phyloP scores from a whole-genome alignment of 2,329 filamentous ascomycete species.

The Phaeosphaeriaceae sp. region DNA sequence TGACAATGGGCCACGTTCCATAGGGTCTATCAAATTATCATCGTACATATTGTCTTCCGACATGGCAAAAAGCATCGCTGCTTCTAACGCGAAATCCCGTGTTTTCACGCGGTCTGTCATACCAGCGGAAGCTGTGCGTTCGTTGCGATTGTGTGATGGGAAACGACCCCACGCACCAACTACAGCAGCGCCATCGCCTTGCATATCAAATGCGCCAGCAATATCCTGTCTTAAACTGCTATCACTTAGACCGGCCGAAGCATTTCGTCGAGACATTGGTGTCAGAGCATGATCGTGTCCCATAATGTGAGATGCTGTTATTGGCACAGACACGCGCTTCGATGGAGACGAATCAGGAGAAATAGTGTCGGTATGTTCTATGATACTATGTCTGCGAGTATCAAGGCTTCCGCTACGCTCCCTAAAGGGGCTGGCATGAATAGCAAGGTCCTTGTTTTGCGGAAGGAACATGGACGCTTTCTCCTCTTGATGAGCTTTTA shows the following conservation, averaged over 20 bases:
- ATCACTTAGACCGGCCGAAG: conserved; percentile 18
- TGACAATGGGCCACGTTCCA: conserved; percentile 24
- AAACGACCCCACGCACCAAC: conserved; percentile 55
- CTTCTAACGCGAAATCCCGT: conserved; percentile 53
- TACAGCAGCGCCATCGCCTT: conserved; percentile 30
- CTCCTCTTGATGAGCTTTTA: conserved; percentile 46
- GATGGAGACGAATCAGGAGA: neutral
- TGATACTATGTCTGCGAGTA: conserved; percentile 9
- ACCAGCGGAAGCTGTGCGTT: conserved; percentile 50
- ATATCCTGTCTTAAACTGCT: conserved; percentile 14
- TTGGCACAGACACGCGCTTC: conserved; percentile 18
- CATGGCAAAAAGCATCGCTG: conserved; percentile 33
- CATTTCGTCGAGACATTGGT: conserved; percentile 24
- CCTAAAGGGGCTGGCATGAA: conserved; percentile 36
- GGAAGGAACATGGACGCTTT: conserved; percentile 42
- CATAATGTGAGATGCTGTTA: conserved; percentile 5
- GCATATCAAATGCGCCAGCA: conserved; percentile 30
- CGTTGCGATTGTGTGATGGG: conserved; percentile 53
- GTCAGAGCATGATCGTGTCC: neutral
- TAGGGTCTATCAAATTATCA: conserved; percentile 36
- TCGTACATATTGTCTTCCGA: conserved; percentile 16
- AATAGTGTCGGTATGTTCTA: conserved; percentile 3
- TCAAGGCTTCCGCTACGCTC: conserved; percentile 39
- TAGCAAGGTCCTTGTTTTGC: conserved; percentile 37
- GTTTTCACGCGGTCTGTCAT: conserved; percentile 47